Conservation (phyloP, 805 yeast species). For the Candida vaughaniae region DNA sequence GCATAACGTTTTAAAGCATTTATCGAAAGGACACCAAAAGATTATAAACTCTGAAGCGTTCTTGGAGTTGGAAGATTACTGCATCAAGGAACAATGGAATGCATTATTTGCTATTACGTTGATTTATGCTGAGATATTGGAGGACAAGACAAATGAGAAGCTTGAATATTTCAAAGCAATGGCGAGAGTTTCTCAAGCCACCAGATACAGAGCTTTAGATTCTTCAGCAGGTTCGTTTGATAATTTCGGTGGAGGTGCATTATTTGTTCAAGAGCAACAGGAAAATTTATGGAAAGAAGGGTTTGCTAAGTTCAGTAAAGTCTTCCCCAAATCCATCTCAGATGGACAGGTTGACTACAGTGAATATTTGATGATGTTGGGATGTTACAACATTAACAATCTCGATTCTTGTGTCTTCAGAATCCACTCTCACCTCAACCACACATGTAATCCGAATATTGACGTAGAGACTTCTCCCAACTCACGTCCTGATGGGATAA, state of each 20-base stretch:
- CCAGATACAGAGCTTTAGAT: constrained; percentile 58
- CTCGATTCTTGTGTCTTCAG: constrained; percentile 61
- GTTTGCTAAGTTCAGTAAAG: constrained; percentile 45
- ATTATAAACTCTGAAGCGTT: constrained; percentile 49
- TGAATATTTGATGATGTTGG: constrained; percentile 60
- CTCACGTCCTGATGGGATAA: constrained; percentile 51
- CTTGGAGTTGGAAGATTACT: constrained; percentile 56
- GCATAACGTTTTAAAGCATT: constrained; percentile 62
- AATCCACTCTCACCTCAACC: constrained; percentile 71
- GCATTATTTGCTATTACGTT: constrained; percentile 66
- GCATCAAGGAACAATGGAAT: constrained; percentile 63
- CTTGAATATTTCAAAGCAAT: constrained; percentile 54
- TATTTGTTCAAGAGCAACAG: constrained; percentile 55
- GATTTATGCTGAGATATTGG: constrained; percentile 46
- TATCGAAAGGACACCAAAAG: constrained; percentile 34
- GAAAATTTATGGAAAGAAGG: constrained; percentile 62
- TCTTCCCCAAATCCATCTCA: constrained; percentile 39
- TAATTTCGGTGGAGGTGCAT: constrained; percentile 50
- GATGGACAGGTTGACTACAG: constrained; percentile 39
- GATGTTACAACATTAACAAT: constrained; percentile 74
- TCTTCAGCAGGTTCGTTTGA: constrained; percentile 57
- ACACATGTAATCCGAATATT: constrained; percentile 72
- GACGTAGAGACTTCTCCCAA: constrained; percentile 45
- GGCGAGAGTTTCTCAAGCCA: constrained; percentile 68
- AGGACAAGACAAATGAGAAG: constrained; percentile 42